Evolutionary conservation across 306 rosid genomes (phyloP).

Genomic region (Inga oerstediana): DNA sequence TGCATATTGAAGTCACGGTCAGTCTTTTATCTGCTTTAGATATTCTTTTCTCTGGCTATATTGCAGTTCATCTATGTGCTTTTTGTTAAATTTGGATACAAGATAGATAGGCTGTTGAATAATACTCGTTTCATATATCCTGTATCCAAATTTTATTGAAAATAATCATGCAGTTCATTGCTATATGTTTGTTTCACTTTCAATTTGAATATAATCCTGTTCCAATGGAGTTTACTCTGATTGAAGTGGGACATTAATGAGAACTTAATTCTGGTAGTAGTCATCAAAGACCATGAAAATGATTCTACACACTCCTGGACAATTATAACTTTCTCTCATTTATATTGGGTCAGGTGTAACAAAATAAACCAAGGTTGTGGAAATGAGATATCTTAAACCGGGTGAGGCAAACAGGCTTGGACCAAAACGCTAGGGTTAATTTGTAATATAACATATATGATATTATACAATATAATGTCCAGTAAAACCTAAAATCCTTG

Average conservation of each 20-base stretch:
- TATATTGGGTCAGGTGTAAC: not conserved
- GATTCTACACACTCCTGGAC: not conserved
- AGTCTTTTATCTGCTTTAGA: not conserved
- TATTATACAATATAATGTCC: not conserved
- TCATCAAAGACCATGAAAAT: not conserved
- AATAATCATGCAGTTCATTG: not conserved
- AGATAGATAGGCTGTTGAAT: slow-evolving; percentile 19
- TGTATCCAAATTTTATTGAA: not conserved
- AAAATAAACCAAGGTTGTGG: not conserved
- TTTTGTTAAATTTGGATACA: not conserved
- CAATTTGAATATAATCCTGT: not conserved
- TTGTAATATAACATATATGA: not conserved
- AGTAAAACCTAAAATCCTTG: not conserved
- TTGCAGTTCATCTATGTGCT: not conserved
- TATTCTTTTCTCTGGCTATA: not conserved
- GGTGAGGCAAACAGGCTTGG: not conserved
- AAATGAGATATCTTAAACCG: not conserved
- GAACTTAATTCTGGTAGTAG: not conserved
- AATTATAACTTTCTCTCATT: not conserved
- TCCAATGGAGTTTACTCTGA: not conserved
- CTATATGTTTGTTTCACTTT: not conserved
- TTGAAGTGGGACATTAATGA: not conserved
- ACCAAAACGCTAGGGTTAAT: not conserved
- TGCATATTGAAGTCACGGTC: slow-evolving; percentile 81
- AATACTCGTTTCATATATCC: not conserved